Evolutionary conservation across 305 asterid genomes (phyloP), one percentile per base, ranked within the genome.

Genomic region (Galium porrigens): DNA sequence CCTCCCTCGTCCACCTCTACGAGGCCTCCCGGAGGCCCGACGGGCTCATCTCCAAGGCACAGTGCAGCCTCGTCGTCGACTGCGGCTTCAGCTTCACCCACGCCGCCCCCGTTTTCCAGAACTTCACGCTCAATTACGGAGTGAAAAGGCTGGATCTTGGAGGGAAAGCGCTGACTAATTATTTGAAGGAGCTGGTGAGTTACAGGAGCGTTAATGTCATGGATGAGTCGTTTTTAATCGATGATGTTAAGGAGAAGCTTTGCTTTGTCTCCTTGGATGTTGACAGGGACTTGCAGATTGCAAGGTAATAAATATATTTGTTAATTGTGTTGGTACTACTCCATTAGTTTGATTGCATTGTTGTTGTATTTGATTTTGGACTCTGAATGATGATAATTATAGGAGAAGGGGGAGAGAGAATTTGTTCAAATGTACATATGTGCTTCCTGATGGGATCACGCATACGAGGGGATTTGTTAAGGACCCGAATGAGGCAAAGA

Each of bases 181-280:
- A 86, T 67, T 74, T 91, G 64, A 91, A 91, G 81, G 97, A 76
- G 80, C 66, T 92, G 74, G 95, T 92, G 32, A 92, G 96, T 74
- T 92, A 89, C 57, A 79, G 95, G 73, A 88, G 94, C 76, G 94
- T 92, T 56, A 92, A 92, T 81, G 87, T 92, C 65, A 92, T 89
- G 98, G 98, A 92, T 65, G 95, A 92, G 77, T 89, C 86, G 73
- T 89, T 89, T 66, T 75, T 85, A 55, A 86, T 91, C 77, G 98
- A 91, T 70, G 88, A 91, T 83, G 97, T 88, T 5, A 91, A 91
- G 79, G 97, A 91, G 80, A 85, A 86, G 78, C 84, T 91, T 27
- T 88, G 96, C 79, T 89, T 89, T 51, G 96, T 92, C 58, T 91
- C 98, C 56, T 78, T 85, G 72, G 89, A 91, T 73, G 80, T 83